Base-by-base conservation (phyloP, 495 filamentous ascomycete genomes). In the Aspergillus kassunensis region DNA sequence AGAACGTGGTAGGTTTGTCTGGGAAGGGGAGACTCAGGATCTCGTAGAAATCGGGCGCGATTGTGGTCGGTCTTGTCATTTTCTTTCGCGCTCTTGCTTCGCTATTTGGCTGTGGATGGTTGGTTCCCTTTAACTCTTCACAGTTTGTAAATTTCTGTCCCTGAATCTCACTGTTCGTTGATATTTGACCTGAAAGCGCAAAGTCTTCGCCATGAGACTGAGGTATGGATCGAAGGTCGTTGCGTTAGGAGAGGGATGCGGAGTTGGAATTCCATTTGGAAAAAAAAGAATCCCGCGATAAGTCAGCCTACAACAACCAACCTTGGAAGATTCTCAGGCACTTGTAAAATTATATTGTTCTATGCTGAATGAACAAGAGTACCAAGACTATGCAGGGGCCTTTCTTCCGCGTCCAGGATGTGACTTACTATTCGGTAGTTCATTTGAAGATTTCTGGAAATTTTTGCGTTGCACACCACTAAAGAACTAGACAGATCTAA, bases 1-100 rank as follows among this genome's bases (percentile, higher is more conserved):
- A 63, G 24, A 68, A 60, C 6, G 51, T 18, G 0, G 54, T 51
- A 3, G 57, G 31, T 13, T 57, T 41, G 10, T 42, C 43, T 41
- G 59, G 52, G 56, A 66, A 72, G 2, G 76, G 71, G 39, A 85
- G 68, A 23, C 62, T 71, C 30, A 85, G 77, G 55, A 83, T 71
- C 37, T 75, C 67, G 63, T 85, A 85, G 60, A 77, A 69, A 44
- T 76, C 70, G 23, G 64, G 43, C 24, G 44, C 15, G 35, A 30
- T 4, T 18, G 58, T 9, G 7, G 50, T 30, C 30, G 61, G 44
- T 37, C 40, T 46, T 6, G 66, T 62, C 63, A 69, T 70, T 57
- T 57, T 60, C 29, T 56, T 49, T 49, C 20, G 16, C 39, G 19
- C 4, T 9, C 11, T 18, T 49, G n/a, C 30, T 25, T 44, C 29